phyloP scores from a whole-genome alignment of 495 filamentous ascomycete species.

The Penicillium verhagenii region DNA sequence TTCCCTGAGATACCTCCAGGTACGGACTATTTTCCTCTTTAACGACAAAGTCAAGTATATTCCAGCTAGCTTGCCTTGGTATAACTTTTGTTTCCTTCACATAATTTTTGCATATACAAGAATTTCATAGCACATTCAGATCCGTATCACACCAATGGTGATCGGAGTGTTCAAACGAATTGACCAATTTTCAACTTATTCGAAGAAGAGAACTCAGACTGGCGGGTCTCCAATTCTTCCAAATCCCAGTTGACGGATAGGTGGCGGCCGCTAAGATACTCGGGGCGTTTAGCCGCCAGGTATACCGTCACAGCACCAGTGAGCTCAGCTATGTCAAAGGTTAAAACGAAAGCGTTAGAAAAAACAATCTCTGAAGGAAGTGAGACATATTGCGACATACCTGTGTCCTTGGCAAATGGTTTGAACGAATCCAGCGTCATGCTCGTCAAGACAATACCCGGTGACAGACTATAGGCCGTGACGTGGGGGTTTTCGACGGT shows the following conservation, averaged over 20 bases:
- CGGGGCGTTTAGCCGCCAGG: not conserved
- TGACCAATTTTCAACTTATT: not conserved
- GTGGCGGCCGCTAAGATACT: not conserved
- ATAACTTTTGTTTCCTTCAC: not conserved
- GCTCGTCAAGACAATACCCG: not conserved
- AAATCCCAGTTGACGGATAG: not conserved
- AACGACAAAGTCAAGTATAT: not conserved
- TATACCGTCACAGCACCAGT: not conserved
- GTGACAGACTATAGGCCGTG: not conserved
- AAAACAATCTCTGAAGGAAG: not conserved
- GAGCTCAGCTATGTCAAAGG: not conserved
- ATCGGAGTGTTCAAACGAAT: not conserved
- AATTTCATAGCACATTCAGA: not conserved
- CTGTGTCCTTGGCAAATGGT: not conserved
- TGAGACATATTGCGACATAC: not conserved
- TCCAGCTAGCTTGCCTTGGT: not conserved
- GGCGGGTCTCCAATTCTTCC: not conserved
- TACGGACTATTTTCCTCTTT: not conserved
- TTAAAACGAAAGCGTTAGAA: not conserved
- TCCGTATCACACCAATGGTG: not conserved
- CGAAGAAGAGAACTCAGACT: not conserved
- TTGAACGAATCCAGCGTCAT: not conserved
- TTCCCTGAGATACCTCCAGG: not conserved
- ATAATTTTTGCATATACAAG: not conserved
- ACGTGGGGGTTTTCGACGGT: not conserved